phyloP scores from a whole-genome alignment of 768 basidiomycete genomes.

The Pleurotus giganteus region DNA sequence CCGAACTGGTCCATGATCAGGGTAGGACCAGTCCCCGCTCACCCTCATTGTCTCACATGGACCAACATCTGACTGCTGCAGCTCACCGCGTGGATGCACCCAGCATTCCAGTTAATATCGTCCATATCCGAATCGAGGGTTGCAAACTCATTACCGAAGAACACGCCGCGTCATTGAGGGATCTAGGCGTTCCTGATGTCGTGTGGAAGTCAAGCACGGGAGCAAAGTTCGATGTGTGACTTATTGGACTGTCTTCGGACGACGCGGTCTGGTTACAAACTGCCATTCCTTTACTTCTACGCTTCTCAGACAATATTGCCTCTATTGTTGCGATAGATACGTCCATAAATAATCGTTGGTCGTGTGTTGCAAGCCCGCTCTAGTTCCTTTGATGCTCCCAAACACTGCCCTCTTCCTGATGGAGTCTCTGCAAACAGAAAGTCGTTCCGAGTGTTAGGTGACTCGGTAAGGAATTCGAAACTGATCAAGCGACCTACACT shows the following conservation, averaged over 20 bases:
- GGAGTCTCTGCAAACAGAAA: constrained; percentile 39
- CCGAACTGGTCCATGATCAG: constrained; percentile 2
- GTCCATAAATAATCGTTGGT: background rate
- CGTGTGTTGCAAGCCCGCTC: background rate
- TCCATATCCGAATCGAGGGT: constrained; percentile 40
- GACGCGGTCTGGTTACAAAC: background rate
- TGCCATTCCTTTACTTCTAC: background rate
- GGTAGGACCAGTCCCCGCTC: constrained; percentile 3
- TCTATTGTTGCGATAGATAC: background rate
- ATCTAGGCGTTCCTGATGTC: constrained; percentile 35
- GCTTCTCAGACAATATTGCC: background rate
- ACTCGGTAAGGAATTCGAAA: constrained; percentile 8
- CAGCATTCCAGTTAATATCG: constrained; percentile 31
- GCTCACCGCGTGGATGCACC: constrained; percentile 35
- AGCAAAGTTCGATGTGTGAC: background rate
- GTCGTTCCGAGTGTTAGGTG: constrained; percentile 6
- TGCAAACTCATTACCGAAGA: constrained; percentile 36
- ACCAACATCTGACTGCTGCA: constrained; percentile 28
- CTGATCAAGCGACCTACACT: constrained; percentile 42
- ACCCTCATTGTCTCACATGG: constrained; percentile 13
- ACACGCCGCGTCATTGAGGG: constrained; percentile 35
- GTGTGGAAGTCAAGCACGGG: constrained; percentile 22
- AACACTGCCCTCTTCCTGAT: constrained; percentile 53
- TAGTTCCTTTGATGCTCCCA: constrained; percentile 38
- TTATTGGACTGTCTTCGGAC: no score